phyloP scores from a whole-genome alignment of 352 stramenopile species.

The Globisporangium okanoganense region DNA sequence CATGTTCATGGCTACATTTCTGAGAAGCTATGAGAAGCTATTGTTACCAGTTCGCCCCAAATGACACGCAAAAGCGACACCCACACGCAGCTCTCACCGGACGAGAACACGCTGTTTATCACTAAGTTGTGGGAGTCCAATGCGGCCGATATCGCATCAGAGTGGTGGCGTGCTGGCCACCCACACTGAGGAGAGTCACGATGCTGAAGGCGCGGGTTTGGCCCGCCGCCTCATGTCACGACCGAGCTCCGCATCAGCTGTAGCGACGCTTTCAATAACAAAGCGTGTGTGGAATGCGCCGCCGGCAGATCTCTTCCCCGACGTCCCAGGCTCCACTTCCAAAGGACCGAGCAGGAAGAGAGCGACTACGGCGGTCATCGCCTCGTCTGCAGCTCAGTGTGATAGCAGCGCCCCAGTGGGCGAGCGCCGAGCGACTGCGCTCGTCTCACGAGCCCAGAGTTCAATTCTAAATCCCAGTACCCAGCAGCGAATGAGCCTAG shows the following conservation, averaged over 20 bases:
- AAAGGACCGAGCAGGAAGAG: slow-evolving; percentile 1
- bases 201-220: not conserved
- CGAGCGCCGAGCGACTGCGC: not conserved
- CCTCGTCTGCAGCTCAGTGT: not conserved
- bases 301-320: slow-evolving; percentile 22
- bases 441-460: not conserved
- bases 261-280: not conserved
- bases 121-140: too few relatives aligned
- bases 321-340: not conserved
- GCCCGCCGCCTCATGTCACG: not conserved
- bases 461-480: not conserved
- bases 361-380: not conserved
- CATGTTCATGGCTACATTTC: too few relatives aligned
- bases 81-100: too few relatives aligned
- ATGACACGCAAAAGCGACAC: too few relatives aligned
- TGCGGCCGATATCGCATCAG: not conserved
- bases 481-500: not conserved
- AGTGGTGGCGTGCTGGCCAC: not conserved
- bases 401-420: not conserved
- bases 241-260: not conserved
- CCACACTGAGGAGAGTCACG: not conserved
- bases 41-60: too few relatives aligned
- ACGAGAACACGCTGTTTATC: too few relatives aligned
- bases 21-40: too few relatives aligned
- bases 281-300: slow-evolving; percentile 22